Conservation (phyloP, 768 basidiomycete genomes). For the Naematelia encephala region DNA sequence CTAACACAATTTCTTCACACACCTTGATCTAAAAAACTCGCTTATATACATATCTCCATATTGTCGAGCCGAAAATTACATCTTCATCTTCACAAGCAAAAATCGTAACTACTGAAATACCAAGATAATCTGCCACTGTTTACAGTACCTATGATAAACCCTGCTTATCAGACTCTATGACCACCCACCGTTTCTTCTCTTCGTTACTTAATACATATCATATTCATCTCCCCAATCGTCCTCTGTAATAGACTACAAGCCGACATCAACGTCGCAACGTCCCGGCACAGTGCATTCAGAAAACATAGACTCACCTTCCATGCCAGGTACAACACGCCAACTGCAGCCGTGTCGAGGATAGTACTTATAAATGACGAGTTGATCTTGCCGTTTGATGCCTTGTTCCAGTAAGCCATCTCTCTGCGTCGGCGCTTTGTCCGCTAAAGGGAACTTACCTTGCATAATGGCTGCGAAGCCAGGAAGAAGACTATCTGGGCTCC, state of each 20-base stretch:
- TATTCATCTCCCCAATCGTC: slow-evolving; percentile 54
- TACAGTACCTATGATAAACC: too few species aligned
- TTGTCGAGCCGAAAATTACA: too few species aligned
- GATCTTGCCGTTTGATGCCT: slow-evolving; percentile 60
- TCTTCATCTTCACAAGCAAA: too few species aligned
- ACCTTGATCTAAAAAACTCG: too few species aligned
- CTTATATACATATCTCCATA: too few species aligned
- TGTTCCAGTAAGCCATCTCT: too few species aligned
- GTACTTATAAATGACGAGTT: slow-evolving; percentile 88
- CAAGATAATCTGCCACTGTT: too few species aligned
- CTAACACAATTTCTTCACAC: too few species aligned
- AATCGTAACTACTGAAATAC: too few species aligned
- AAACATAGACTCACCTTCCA: slow-evolving; percentile 55
- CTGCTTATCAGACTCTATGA: too few species aligned
- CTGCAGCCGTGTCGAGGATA: slow-evolving; percentile 70
- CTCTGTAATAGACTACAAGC: slow-evolving; percentile 61
- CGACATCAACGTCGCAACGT: slow-evolving; percentile 14
- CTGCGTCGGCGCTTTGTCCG: background rate
- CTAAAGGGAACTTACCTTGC: slow-evolving; percentile 55
- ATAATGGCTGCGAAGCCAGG: slow-evolving; percentile 72
- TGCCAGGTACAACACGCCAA: slow-evolving; percentile 67
- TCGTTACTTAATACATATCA: slow-evolving; percentile 2
- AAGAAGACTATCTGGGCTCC: slow-evolving; percentile 79
- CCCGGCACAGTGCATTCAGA: background rate
- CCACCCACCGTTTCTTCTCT: too few species aligned